These are phyloP conservation scores for Sphagnum contortum DNA, from an alignment of 225 moss, liverwort and hornwort genomes.

Conservation along the genomic window DNA sequence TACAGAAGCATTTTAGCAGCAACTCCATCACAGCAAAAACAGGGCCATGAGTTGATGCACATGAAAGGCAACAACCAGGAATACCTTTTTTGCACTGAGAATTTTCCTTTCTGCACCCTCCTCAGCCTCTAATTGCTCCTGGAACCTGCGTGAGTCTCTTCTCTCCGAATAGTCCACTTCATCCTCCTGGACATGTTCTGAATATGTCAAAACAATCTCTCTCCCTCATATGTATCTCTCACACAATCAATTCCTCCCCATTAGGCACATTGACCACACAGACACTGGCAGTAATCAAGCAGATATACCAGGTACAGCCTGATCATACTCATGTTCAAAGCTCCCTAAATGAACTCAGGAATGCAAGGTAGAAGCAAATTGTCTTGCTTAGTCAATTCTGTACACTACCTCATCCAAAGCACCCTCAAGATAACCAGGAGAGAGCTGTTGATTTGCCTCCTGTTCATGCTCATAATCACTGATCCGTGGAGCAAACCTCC, in stretches of 20 bases:
- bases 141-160: conserved; percentile 62
- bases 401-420: conserved; percentile 83
- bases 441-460: conserved; percentile 39
- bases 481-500: conserved; percentile 50
- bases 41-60: not conserved
- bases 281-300: conserved; percentile 2
- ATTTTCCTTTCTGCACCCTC: conserved; percentile 80
- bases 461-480: conserved; percentile 63
- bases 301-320: not conserved
- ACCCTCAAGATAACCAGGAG: conserved; percentile 87
- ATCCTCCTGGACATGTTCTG: conserved; percentile 56
- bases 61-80: conserved; percentile 1
- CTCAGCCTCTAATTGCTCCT: conserved; percentile 82
- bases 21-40: not conserved
- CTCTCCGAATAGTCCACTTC: conserved; percentile 56
- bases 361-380: too few relatives aligned
- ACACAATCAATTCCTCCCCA: not conserved
- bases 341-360: too few relatives aligned
- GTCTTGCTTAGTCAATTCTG: too few relatives aligned
- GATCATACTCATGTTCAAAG: too few relatives aligned
- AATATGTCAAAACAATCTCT: not conserved
- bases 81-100: conserved; percentile 75
- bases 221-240: not conserved
- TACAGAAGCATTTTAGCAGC: not conserved
- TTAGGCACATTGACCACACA: not conserved